Percentiles rank a stretch among this genome's conserved stretches.
These are phyloP conservation scores for Pezicula neosporulosa DNA, from an alignment of 2,329 filamentous ascomycete genomes.

Conservation along the genomic window DNA sequence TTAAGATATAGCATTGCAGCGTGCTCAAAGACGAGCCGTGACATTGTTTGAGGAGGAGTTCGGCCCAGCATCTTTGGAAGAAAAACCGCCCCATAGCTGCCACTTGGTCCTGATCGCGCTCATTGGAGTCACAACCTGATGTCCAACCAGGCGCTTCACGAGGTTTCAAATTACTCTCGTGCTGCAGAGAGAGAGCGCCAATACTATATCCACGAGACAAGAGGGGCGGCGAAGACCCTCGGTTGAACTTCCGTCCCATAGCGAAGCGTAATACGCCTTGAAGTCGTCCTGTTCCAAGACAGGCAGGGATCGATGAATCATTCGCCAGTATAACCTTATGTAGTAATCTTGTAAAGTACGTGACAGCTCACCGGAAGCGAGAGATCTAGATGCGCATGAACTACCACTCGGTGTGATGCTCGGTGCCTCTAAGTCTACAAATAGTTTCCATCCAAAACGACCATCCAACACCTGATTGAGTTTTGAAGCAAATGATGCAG, in stretches of 20 bases:
- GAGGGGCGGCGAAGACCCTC: neutral
- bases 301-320: neutral
- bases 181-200: neutral
- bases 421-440: neutral
- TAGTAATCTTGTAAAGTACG: neutral
- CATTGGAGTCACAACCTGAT: no score
- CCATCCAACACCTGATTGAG: neutral
- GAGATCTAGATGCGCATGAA: neutral
- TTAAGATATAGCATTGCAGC: neutral
- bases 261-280: neutral
- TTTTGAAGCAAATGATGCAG: neutral
- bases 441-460: neutral
- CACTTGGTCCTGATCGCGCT: neutral
- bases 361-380: neutral
- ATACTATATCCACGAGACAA: neutral
- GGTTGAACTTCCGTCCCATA: neutral
- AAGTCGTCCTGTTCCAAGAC: neutral
- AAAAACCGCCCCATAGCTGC: neutral
- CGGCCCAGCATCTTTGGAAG: neutral
- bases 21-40: neutral
- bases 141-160: no score
- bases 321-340: neutral
- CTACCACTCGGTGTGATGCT: no score
- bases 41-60: neutral
- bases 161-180: neutral